Evolutionary conservation across 1,139 yeast genomes (phyloP).

Genomic region (Zygoascus meyerae): DNA sequence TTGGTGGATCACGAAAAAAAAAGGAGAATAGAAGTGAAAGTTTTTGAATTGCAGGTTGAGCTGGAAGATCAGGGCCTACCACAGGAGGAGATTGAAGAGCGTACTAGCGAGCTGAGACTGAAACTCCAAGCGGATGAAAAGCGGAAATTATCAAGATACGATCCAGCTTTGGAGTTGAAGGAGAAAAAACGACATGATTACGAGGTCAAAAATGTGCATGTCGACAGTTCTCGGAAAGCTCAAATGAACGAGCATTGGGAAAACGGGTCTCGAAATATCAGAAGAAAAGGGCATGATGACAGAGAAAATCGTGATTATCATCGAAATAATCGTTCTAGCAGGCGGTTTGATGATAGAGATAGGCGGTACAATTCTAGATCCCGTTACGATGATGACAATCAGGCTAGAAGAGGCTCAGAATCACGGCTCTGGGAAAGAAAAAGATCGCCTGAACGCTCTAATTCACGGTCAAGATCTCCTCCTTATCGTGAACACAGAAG

Average conservation of each 20-base stretch:
- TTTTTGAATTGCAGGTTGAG: slow-evolving; percentile 50
- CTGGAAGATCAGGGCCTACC: slow-evolving; percentile 45
- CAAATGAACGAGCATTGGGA: slow-evolving; percentile 20
- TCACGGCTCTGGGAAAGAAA: no score
- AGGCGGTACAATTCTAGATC: background rate
- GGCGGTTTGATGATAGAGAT: background rate
- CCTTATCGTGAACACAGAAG: no score
- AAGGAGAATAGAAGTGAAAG: slow-evolving; percentile 48
- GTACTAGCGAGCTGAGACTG: slow-evolving; percentile 29
- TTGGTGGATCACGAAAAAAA: slow-evolving; percentile 44
- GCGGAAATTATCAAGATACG: background rate
- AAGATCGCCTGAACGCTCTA: no score
- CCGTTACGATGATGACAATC: no score
- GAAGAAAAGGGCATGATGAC: slow-evolving; percentile 8
- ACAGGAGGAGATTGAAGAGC: slow-evolving; percentile 31
- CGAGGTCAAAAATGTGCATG: slow-evolving; percentile 16
- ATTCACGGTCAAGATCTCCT: no score
- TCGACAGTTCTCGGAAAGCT: slow-evolving; percentile 18
- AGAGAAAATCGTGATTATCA: background rate
- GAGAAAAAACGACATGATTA: slow-evolving; percentile 7
- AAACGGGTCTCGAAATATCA: slow-evolving; percentile 12
- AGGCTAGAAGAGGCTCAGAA: no score
- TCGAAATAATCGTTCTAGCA: background rate
- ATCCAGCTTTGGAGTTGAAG: background rate
- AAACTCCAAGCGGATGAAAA: slow-evolving; percentile 16